phyloP scores from a whole-genome alignment of 106 monocot species.

The Dioscorea dumetorum region DNA sequence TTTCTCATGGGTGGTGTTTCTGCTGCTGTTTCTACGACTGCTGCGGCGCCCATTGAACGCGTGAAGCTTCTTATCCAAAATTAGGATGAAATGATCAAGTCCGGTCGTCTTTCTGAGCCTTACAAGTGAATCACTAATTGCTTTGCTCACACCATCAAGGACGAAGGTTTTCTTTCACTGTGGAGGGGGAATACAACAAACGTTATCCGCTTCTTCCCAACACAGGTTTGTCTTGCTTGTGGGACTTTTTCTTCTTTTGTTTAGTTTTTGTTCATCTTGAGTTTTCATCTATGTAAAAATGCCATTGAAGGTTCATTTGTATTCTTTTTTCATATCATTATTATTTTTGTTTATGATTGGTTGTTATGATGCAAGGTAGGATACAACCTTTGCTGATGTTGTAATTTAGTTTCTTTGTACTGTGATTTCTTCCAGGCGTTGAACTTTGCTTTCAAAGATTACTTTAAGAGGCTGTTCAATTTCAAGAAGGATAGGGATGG shows the following conservation, averaged over 20 bases:
- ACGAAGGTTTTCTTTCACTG: slow-evolving; percentile 25
- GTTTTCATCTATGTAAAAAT: too few species aligned
- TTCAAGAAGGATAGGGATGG: slow-evolving; percentile 26
- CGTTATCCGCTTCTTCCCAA: slow-evolving; percentile 38
- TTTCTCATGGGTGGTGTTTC: slow-evolving; percentile 40
- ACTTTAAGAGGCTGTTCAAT: slow-evolving; percentile 27
- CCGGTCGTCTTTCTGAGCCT: slow-evolving; percentile 29
- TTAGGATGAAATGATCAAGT: slow-evolving; percentile 44
- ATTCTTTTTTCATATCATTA: too few species aligned
- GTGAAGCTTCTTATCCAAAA: slow-evolving; percentile 46
- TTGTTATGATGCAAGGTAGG: too few species aligned
- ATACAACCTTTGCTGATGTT: too few species aligned
- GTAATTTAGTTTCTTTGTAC: too few species aligned
- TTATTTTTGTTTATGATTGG: too few species aligned
- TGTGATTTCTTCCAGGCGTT: slow-evolving; percentile 10
- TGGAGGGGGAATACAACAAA: slow-evolving; percentile 45
- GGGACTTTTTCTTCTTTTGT: too few species aligned
- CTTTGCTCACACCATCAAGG: slow-evolving; percentile 26
- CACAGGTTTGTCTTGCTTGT: slow-evolving; percentile 17
- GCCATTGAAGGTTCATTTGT: too few species aligned
- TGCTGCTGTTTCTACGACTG: slow-evolving; percentile 42
- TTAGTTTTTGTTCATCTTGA: too few species aligned
- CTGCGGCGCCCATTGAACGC: slow-evolving; percentile 42
- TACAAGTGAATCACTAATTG: slow-evolving; percentile 31
- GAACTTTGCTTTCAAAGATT: slow-evolving; percentile 32